Conservation (phyloP, 2,329 filamentous ascomycete species). For the Helotiales sp. region DNA sequence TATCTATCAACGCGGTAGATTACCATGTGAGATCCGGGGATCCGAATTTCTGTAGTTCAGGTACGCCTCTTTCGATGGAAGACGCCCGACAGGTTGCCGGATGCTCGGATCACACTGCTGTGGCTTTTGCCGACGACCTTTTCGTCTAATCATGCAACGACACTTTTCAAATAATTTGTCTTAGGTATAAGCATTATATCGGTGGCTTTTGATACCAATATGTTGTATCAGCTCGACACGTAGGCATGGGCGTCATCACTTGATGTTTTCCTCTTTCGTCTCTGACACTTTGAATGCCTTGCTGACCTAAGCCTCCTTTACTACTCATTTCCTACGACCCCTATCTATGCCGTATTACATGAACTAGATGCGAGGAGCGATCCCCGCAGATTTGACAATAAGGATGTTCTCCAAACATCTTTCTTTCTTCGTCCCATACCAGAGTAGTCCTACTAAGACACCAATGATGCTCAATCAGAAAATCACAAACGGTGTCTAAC, state of each 20-base stretch:
- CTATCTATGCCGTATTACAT: conserved; percentile 3
- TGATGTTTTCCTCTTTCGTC: conserved; percentile 5
- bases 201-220: background rate
- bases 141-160: background rate
- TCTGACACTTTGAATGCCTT: conserved; percentile 6
- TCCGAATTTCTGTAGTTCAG: conserved; percentile 4
- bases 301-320: conserved; percentile 5
- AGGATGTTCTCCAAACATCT: background rate
- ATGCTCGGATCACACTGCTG: background rate
- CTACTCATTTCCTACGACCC: conserved; percentile 6
- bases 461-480: background rate
- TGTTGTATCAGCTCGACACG: background rate
- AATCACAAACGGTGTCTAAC: background rate
- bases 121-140: background rate
- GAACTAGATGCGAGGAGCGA: background rate
- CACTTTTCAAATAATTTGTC: background rate
- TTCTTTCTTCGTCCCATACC: conserved; percentile 2
- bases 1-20: background rate
- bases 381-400: background rate
- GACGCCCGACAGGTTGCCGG: background rate
- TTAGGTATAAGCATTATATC: background rate
- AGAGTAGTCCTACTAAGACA: background rate
- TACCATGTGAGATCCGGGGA: conserved; percentile 1
- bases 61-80: conserved; percentile 5
- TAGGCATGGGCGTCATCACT: background rate